A percentile compares a stretch with the other conserved stretches of the same genome.
phyloP scores from a whole-genome alignment of 2,329 filamentous ascomycete genomes.

The Scortechinia acanthostroma region DNA sequence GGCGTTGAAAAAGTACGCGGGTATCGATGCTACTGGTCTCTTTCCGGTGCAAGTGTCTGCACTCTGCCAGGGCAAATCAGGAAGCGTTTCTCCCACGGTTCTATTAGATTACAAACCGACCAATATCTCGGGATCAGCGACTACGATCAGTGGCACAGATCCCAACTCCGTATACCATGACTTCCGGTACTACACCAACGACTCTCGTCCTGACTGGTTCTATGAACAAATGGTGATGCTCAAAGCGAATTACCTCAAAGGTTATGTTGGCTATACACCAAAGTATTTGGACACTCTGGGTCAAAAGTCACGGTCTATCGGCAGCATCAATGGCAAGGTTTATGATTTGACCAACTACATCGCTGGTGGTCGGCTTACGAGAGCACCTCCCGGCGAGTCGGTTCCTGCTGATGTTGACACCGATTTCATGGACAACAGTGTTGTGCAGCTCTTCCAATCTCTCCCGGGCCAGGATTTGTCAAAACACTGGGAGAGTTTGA shows the following conservation, averaged over 20 bases:
- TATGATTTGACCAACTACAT: conserved; percentile 88
- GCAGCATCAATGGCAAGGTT: conserved; percentile 70
- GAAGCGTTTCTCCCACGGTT: conserved; percentile 61
- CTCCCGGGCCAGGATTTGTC: conserved; percentile 74
- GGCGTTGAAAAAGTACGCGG: conserved; percentile 72
- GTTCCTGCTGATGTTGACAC: conserved; percentile 40
- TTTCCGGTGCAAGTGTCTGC: conserved; percentile 94
- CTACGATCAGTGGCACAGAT: conserved; percentile 56
- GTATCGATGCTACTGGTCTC: conserved; percentile 75
- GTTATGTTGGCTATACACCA: conserved; percentile 75
- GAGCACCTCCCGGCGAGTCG: conserved; percentile 43
- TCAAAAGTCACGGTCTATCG: conserved; percentile 56
- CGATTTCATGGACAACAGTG: conserved; percentile 74
- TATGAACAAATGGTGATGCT: conserved; percentile 77
- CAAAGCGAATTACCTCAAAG: conserved; percentile 75
- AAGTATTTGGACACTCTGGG: conserved; percentile 70
- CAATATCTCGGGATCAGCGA: conserved; percentile 67
- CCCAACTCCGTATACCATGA: conserved; percentile 79
- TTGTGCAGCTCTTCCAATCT: conserved; percentile 71
- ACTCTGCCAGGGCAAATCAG: conserved; percentile 73
- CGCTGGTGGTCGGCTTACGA: conserved; percentile 62
- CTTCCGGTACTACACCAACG: conserved; percentile 78
- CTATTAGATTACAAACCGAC: conserved; percentile 74
- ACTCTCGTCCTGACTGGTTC: conserved; percentile 86
- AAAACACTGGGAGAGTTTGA: conserved; percentile 72